These are phyloP conservation scores for Rhizoclosmatium globosum DNA, from an alignment of 192 early-diverging fungal species.

Conservation along the genomic window DNA sequence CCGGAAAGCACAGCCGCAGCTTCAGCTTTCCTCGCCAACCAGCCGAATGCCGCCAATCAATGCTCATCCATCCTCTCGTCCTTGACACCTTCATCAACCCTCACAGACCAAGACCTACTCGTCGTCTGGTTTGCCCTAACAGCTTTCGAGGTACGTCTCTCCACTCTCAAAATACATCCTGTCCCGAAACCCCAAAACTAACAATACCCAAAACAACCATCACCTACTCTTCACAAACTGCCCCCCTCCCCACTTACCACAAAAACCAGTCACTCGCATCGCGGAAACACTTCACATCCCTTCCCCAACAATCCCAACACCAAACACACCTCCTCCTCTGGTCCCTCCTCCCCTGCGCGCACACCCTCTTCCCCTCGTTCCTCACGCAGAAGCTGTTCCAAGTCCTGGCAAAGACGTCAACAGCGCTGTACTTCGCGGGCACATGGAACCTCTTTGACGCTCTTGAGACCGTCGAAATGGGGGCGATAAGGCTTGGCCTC, in stretches of 20 bases:
- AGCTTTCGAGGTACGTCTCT: neutral
- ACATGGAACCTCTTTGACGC: slow-evolving; percentile 26
- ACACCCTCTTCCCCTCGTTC: neutral
- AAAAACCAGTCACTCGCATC: neutral
- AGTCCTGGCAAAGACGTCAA: slow-evolving; percentile 1
- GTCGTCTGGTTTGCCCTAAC: slow-evolving; percentile 21
- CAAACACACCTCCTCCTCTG: neutral
- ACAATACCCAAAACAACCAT: too few species aligned
- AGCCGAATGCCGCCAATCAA: slow-evolving; percentile 1
- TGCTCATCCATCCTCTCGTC: neutral
- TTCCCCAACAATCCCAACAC: neutral
- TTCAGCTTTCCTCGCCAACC: neutral
- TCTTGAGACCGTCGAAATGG: neutral
- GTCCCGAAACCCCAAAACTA: neutral
- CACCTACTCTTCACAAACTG: too few species aligned
- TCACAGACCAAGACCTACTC: neutral
- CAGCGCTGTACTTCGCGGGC: neutral
- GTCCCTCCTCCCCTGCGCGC: neutral
- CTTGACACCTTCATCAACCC: neutral
- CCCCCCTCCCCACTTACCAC: too few species aligned
- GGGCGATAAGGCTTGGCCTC: neutral
- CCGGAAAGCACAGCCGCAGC: neutral
- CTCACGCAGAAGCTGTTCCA: slow-evolving; percentile 3
- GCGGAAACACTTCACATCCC: neutral
- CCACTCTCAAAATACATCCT: neutral